Evolutionary conservation across 202 grass and related monocot species (phyloP).

Genomic region (Musa balbisiana): DNA sequence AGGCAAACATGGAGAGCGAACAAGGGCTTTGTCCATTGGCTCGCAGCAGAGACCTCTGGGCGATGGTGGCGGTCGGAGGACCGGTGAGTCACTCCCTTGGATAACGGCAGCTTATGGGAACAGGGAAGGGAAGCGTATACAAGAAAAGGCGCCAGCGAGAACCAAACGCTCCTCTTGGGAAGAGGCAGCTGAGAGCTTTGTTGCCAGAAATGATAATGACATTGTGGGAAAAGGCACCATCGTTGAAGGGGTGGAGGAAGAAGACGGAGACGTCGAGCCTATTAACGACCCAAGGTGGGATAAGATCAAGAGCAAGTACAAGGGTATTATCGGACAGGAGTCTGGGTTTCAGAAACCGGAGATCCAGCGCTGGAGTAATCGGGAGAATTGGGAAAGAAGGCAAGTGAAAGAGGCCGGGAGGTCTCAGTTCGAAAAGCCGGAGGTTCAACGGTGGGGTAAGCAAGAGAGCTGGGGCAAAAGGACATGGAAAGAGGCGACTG

Average conservation of each 20-base stretch:
- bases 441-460: conserved; percentile 54
- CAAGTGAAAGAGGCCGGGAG: conserved; percentile 45
- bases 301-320: conserved; percentile 50
- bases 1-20: not conserved
- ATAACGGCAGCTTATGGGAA: conserved; percentile 19
- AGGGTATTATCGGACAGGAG: conserved; percentile 21
- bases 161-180: conserved; percentile 67
- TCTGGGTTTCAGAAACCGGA: conserved; percentile 31
- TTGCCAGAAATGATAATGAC: conserved; percentile 35
- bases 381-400: conserved; percentile 74
- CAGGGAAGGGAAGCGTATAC: conserved; percentile 2
- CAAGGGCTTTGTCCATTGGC: conserved; percentile 9
- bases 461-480: conserved; percentile 80
- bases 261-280: conserved; percentile 30
- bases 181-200: conserved; percentile 56
- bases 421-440: conserved; percentile 39
- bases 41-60: conserved; percentile 18
- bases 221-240: conserved; percentile 9
- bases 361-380: conserved; percentile 52
- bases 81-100: conserved; percentile 46
- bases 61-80: not conserved
- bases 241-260: conserved; percentile 14
- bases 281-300: conserved; percentile 50
- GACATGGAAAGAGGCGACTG: conserved; percentile 49
- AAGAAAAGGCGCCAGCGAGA: conserved; percentile 18